Percentiles rank a stretch among this genome's conserved stretches.
Conservation (phyloP, 2,329 filamentous ascomycete species). For the Monilinia fructicola region DNA sequence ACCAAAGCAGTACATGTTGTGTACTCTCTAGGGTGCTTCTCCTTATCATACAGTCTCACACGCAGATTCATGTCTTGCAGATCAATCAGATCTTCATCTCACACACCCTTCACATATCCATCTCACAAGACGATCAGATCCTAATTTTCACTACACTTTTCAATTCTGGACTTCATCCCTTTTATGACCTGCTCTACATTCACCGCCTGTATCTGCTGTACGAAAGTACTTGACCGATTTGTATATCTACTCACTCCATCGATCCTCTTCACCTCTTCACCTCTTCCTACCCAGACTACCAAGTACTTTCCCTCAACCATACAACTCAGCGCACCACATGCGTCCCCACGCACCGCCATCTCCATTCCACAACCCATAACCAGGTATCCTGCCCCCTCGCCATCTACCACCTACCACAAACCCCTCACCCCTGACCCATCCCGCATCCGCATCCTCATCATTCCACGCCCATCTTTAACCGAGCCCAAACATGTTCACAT, state of each 20-base stretch:
- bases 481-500: neutral
- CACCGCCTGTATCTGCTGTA: no score
- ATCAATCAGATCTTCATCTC: constrained; percentile 1
- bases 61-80: neutral
- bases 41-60: neutral
- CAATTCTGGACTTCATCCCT: neutral
- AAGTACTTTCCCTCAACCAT: neutral
- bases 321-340: neutral
- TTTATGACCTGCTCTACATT: neutral
- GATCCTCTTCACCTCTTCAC: neutral
- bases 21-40: neutral
- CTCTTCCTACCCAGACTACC: no score
- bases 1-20: neutral
- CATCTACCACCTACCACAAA: neutral
- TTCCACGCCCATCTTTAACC: neutral
- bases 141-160: neutral
- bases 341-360: neutral
- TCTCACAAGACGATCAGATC: constrained; percentile 2
- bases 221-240: neutral
- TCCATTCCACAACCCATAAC: no score
- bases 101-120: neutral
- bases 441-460: neutral
- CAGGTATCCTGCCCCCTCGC: no score
- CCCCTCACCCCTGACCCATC: neutral
- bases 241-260: neutral